A percentile compares a stretch with the other conserved stretches of the same genome.
These are phyloP conservation scores for Penicillium sp. DNA, from an alignment of 2,329 filamentous ascomycete genomes.

Conservation along the genomic window DNA sequence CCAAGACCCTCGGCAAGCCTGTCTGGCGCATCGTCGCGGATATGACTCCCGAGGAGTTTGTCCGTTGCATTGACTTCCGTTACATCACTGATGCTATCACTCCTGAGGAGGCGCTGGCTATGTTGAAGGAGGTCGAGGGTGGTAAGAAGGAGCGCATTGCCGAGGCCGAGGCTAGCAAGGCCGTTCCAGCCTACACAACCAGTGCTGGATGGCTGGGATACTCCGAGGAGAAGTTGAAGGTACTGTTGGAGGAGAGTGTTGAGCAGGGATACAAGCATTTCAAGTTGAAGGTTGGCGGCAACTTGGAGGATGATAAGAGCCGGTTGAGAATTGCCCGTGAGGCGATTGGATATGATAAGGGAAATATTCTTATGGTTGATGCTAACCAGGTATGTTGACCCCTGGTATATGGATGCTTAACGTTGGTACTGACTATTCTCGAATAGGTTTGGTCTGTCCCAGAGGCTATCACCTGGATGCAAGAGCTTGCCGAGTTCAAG, in stretches of 20 bases:
- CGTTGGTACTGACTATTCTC: background rate
- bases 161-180: constrained; percentile 71
- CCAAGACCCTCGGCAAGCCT: constrained; percentile 79
- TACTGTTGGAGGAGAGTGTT: constrained; percentile 71
- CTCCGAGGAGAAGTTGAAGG: constrained; percentile 81
- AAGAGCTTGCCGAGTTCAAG: constrained; percentile 75
- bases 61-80: constrained; percentile 86
- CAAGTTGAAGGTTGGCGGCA: constrained; percentile 84
- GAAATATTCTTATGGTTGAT: constrained; percentile 88
- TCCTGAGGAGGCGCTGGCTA: constrained; percentile 73
- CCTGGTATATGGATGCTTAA: background rate
- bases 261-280: constrained; percentile 78
- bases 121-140: constrained; percentile 66
- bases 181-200: constrained; percentile 89
- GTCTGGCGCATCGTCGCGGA: constrained; percentile 89
- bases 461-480: constrained; percentile 86
- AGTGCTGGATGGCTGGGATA: constrained; percentile 92
- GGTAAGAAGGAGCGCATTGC: constrained; percentile 71
- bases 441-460: constrained; percentile 76
- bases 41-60: constrained; percentile 85
- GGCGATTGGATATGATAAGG: constrained; percentile 78
- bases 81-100: constrained; percentile 95
- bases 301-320: constrained; percentile 69
- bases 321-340: constrained; percentile 73
- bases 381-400: constrained; percentile 69